These are phyloP conservation scores for Zarea fungicola DNA, from an alignment of 2,329 filamentous ascomycete species.

Conservation along the genomic window DNA sequence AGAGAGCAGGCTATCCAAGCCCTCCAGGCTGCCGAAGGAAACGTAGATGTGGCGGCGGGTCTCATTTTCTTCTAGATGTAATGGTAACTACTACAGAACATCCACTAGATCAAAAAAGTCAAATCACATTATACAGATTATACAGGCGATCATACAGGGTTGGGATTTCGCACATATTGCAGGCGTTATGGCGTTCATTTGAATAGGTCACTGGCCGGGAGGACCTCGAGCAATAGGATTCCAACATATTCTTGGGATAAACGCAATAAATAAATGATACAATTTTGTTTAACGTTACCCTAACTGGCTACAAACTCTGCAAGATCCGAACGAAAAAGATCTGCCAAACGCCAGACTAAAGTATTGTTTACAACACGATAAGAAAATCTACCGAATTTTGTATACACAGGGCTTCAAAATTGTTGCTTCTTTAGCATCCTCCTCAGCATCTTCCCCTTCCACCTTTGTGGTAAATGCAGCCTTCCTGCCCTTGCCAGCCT, in stretches of 20 bases:
- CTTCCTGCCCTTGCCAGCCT: constrained; percentile 47
- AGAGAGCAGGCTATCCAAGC: constrained; percentile 73
- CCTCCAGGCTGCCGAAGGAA: constrained; percentile 74
- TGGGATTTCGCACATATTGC: too few relatives aligned
- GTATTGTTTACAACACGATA: background rate
- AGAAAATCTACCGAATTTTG: constrained; percentile 64
- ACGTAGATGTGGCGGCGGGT: constrained; percentile 83
- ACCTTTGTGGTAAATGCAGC: constrained; percentile 50
- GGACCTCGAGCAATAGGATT: too few relatives aligned
- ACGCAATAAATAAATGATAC: too few relatives aligned
- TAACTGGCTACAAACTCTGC: too few relatives aligned
- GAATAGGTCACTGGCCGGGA: too few relatives aligned
- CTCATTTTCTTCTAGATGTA: constrained; percentile 56
- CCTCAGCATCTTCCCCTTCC: constrained; percentile 51
- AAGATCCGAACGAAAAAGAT: background rate
- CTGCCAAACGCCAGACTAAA: background rate
- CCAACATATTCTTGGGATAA: too few relatives aligned
- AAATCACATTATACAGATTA: too few relatives aligned
- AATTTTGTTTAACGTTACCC: too few relatives aligned
- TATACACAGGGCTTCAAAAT: constrained; percentile 94
- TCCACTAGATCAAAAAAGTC: too few relatives aligned
- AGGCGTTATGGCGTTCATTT: too few relatives aligned
- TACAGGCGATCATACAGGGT: too few relatives aligned
- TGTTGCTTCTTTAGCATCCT: constrained; percentile 56
- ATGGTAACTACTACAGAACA: background rate